phyloP scores from a whole-genome alignment of 2,329 filamentous ascomycete genomes.

The Aspergillus sp. region DNA sequence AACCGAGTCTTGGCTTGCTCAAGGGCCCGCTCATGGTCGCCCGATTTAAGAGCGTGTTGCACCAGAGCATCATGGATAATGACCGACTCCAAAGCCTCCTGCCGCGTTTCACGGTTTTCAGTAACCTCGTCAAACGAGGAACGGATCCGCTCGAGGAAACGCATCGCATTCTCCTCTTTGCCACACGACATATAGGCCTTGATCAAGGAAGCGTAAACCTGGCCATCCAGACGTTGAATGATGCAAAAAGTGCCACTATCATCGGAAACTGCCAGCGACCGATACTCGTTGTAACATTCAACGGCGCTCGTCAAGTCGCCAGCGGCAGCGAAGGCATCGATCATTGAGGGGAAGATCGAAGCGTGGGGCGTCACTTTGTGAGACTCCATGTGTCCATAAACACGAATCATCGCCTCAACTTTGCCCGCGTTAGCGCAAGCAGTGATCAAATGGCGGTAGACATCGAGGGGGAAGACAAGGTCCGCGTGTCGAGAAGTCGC shows the following conservation, averaged over 20 bases:
- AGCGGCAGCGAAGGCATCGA: conserved; percentile 82
- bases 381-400: conserved; percentile 90
- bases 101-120: conserved; percentile 59
- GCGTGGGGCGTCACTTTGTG: conserved; percentile 75
- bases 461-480: conserved; percentile 73
- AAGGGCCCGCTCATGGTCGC: conserved; percentile 74
- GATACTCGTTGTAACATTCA: conserved; percentile 95
- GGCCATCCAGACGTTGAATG: conserved; percentile 73
- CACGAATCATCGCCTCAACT: conserved; percentile 83
- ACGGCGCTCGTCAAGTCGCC: conserved; percentile 87
- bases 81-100: conserved; percentile 69
- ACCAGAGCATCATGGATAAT: conserved; percentile 78
- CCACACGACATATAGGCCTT: conserved; percentile 84
- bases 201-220: conserved; percentile 90
- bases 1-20: conserved; percentile 66
- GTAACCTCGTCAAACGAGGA: conserved; percentile 55
- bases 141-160: conserved; percentile 82
- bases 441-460: conserved; percentile 82
- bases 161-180: conserved; percentile 78
- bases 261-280: conserved; percentile 80
- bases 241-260: conserved; percentile 73
- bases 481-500: conserved; percentile 67
- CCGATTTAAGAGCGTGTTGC: conserved; percentile 72
- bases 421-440: conserved; percentile 83
- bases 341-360: conserved; percentile 88